Base-by-base conservation (phyloP, 352 stramenopile species). In the Pythium oligandrum region DNA sequence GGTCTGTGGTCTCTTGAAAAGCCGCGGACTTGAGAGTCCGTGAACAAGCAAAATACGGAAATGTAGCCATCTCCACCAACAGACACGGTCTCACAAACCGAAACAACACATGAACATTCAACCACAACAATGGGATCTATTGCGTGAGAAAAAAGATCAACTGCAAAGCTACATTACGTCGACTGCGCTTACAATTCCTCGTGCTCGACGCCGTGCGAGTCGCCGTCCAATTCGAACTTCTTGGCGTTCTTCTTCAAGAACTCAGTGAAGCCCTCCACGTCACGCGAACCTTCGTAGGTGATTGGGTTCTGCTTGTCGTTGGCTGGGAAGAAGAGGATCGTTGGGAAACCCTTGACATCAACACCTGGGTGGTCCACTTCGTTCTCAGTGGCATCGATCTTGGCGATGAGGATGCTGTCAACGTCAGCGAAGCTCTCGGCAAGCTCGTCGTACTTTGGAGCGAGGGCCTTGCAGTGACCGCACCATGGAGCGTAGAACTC, bases 351-450 rank as follows among this genome's bases (percentile, higher is more conserved):
- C 53, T 84, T 78, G 59, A 98, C 82, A 38, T 95, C 76, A 34
- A 98, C 85, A 36, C 79, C 78, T 4, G 80, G 61, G 70, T 94
- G 70, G 75, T 97, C 92, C 34, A 98, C 78, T 70, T 98, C 95
- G 75, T 98, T 98, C 50, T 90, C 90, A 3, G 92, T 98, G 37
- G 90, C 78, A 66, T 98, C 95, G 68, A 98, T 97, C 88, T 98
- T 97, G 59, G 83, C 93, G 63, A 98, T 96, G 40, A 98, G 55
- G 42, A 98, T 86, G 61, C 78, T 92, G 57, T 96, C 83, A 35
- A 96, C 86, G 51, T 95, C 78, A 2, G 82, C 75, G 56, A 96
- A 96, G 47, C 75, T 81, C 67, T 93, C 83, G 30, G 83, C 89
- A 50, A 97, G 72, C 69, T 96, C 86, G 59, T 96, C 86, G 69